Percentiles rank a stretch among this genome's conserved stretches.
phyloP scores from a whole-genome alignment of 1,139 yeast species.

The Suhomyces coccinellae region DNA sequence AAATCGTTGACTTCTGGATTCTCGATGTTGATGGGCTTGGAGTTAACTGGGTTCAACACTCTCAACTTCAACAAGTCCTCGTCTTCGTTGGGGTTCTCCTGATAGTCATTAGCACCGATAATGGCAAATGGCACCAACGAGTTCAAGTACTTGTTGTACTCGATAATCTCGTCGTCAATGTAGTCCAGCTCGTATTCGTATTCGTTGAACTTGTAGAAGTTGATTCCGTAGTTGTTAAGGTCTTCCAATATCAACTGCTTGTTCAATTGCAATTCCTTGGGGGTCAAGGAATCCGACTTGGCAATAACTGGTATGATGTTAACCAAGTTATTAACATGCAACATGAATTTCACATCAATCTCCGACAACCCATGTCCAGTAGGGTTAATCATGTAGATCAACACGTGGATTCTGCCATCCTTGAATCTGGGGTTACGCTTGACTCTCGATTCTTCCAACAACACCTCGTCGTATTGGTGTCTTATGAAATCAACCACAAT shows the following conservation, averaged over 20 bases:
- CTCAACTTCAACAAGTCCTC: constrained; percentile 42
- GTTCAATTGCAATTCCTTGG: constrained; percentile 36
- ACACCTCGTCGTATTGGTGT: constrained; percentile 51
- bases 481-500: constrained; percentile 50
- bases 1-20: constrained; percentile 63
- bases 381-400: constrained; percentile 49
- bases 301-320: constrained; percentile 46
- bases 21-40: constrained; percentile 49
- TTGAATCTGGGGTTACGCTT: constrained; percentile 49
- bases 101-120: constrained; percentile 47
- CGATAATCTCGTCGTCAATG: constrained; percentile 51
- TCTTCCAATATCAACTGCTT: constrained; percentile 45
- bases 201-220: constrained; percentile 48
- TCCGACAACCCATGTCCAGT: constrained; percentile 50
- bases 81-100: constrained; percentile 32
- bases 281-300: constrained; percentile 45
- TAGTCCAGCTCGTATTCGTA: constrained; percentile 50
- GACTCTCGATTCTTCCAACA: constrained; percentile 50
- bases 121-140: constrained; percentile 43
- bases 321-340: constrained; percentile 43
- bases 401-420: constrained; percentile 50
- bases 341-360: constrained; percentile 43
- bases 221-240: constrained; percentile 41
- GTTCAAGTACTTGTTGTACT: constrained; percentile 48
- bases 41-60: constrained; percentile 35